Conservation (phyloP, 495 filamentous ascomycete species). For the Xylaria acuta region DNA sequence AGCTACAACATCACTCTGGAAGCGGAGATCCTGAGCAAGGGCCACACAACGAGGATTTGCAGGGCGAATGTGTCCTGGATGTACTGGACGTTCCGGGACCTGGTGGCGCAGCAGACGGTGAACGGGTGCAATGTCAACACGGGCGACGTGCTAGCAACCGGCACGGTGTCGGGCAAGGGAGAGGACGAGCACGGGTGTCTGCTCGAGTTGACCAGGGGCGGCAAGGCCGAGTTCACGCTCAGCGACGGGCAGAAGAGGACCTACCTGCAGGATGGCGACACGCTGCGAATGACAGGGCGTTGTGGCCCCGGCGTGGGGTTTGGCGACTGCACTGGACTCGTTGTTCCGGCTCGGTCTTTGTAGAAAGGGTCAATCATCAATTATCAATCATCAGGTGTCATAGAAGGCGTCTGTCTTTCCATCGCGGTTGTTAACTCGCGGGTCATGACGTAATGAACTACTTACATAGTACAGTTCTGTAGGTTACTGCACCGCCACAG, state of each 20-base stretch:
- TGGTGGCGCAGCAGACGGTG: conserved; percentile 75
- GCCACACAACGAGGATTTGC: conserved; percentile 20
- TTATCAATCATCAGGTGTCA: not conserved
- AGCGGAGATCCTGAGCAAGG: conserved; percentile 60
- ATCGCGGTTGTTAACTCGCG: not conserved
- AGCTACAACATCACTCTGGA: conserved; percentile 64
- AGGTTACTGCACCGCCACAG: conserved; percentile 25
- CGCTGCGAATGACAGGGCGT: conserved; percentile 64
- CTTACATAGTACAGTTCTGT: too few relatives aligned
- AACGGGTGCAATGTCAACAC: conserved; percentile 72
- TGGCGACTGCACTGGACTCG: conserved; percentile 60
- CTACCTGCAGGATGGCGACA: conserved; percentile 75
- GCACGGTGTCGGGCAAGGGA: conserved; percentile 72
- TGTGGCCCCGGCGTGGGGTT: conserved; percentile 62
- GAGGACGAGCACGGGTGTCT: conserved; percentile 63
- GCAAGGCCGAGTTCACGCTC: conserved; percentile 56
- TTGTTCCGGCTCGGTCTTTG: conserved; percentile 39
- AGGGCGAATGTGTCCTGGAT: conserved; percentile 56
- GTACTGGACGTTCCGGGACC: conserved; percentile 69
- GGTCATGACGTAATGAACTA: not conserved
- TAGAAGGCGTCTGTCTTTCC: not conserved
- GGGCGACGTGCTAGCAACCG: conserved; percentile 74
- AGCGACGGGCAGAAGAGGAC: conserved; percentile 63
- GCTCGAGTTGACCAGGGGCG: conserved; percentile 65
- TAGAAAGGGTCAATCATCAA: too few relatives aligned